Evolutionary conservation across 2,329 filamentous ascomycete genomes (phyloP), one percentile per base, ranked within the genome.

Genomic region (Chaetomium olivaceum): DNA sequence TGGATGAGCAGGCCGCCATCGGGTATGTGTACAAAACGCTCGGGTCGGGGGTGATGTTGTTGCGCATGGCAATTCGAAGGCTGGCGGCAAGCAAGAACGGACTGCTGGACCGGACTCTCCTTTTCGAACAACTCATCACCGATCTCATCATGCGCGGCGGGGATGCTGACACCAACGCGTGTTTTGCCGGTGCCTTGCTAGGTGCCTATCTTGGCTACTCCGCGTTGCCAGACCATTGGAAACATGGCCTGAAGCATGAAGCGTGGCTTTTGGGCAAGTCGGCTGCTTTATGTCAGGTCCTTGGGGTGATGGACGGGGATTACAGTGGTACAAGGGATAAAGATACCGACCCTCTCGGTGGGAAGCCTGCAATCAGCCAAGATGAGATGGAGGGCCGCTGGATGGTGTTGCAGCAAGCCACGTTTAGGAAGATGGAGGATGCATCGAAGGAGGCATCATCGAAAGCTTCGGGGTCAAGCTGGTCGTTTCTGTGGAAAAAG

Each of bases 21-120:
- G 83, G 83, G 3, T 85, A 85, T 65, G 82, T 84, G 29, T 85
- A 84, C 72, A 85, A 85, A 73, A 80, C 80, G 4, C 78, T 85
- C 14, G 83, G 82, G 0, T 77, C 81, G 0, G 82, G 81, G 0
- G 74, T 85, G 12, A 68, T 82, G 21, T 72, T 78, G 12, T 72
- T 85, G 9, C 76, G 83, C 2, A 70, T 79, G 21, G 80, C 78
- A 0, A 81, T 84, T 68, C 74, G 78, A 6, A 73, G 74, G 59
- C 63, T 74, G 16, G 68, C 66, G 5, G 65, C 69, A 4, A 63
- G 68, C 5, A 48, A 62, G 8, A 61, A 64, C 1, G 59, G 66
- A 5, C 31, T 76, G 4, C 36, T 63, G 9, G 67, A 67, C 1
- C 72, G 74, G 23, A 70, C 68, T 4, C 25, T 64, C 1, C 58